These are phyloP conservation scores for Trichoderma orchidacearum DNA, from an alignment of 495 filamentous ascomycete species.

Conservation along the genomic window DNA sequence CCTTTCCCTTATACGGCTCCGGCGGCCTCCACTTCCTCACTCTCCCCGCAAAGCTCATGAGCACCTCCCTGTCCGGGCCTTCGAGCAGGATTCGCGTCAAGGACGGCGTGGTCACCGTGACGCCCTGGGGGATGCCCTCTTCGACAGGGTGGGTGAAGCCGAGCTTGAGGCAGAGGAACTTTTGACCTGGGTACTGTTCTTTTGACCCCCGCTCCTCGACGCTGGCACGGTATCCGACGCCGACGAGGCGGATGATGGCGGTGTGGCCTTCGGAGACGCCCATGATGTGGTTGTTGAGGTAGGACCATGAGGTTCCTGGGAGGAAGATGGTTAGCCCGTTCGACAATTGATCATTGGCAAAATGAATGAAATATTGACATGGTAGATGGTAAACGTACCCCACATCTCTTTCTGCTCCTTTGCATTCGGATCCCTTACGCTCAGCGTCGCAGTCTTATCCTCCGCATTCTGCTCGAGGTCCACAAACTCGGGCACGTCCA, in stretches of 20 bases:
- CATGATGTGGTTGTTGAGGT: slow-evolving; percentile 76
- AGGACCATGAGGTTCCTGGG: slow-evolving; percentile 74
- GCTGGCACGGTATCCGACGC: slow-evolving; percentile 86
- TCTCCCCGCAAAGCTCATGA: slow-evolving; percentile 81
- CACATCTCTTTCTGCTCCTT: slow-evolving; percentile 90
- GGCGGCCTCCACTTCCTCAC: slow-evolving; percentile 81
- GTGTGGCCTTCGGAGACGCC: slow-evolving; percentile 95
- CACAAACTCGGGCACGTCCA: slow-evolving; percentile 60
- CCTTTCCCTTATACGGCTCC: slow-evolving; percentile 98
- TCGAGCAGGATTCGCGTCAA: slow-evolving; percentile 91
- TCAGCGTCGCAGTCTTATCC: slow-evolving; percentile 47
- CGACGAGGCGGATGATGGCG: slow-evolving; percentile 83
- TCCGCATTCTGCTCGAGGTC: slow-evolving; percentile 50
- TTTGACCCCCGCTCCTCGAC: slow-evolving; percentile 69
- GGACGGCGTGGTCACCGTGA: slow-evolving; percentile 79
- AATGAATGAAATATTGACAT: not conserved
- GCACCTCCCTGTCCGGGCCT: slow-evolving; percentile 66
- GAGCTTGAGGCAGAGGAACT: slow-evolving; percentile 83
- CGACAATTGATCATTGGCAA: not conserved
- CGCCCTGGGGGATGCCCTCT: slow-evolving; percentile 63
- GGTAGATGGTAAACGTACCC: slow-evolving; percentile 49
- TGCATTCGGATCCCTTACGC: slow-evolving; percentile 44
- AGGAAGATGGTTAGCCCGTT: not conserved
- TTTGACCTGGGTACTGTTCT: slow-evolving; percentile 61
- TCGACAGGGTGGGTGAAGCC: slow-evolving; percentile 95